A percentile compares a stretch with the other conserved stretches of the same genome.
These are phyloP conservation scores for Ormosia semicastrata DNA, from an alignment of 306 rosid genomes.

Conservation along the genomic window DNA sequence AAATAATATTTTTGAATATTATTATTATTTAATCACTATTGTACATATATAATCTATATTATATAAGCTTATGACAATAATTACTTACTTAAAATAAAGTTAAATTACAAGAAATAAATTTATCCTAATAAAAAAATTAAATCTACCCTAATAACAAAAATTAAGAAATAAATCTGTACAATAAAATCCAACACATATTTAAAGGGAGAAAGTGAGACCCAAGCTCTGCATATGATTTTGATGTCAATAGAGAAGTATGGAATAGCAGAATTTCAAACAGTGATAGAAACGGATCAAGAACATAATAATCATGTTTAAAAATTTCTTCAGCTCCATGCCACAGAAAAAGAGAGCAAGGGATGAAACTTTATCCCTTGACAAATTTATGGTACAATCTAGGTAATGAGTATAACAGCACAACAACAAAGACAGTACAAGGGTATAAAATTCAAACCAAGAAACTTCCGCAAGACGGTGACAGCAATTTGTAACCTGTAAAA, in stretches of 20 bases:
- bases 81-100: too few relatives aligned
- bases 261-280: background rate
- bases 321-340: slow-evolving; percentile 15
- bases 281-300: background rate
- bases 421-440: background rate
- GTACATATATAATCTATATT: too few relatives aligned
- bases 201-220: too few relatives aligned
- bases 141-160: too few relatives aligned
- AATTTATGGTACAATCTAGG: background rate
- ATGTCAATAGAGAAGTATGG: background rate
- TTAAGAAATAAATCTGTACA: too few relatives aligned
- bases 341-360: background rate
- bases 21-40: too few relatives aligned
- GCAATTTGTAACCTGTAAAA: slow-evolving; percentile 8
- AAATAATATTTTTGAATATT: too few relatives aligned
- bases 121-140: too few relatives aligned
- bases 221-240: background rate
- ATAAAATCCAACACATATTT: too few relatives aligned
- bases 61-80: too few relatives aligned
- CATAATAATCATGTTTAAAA: background rate
- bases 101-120: too few relatives aligned
- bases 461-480: background rate
- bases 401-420: background rate
- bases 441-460: background rate
- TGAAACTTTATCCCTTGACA: slow-evolving; percentile 11